Evolutionary conservation across 495 filamentous ascomycete genomes (phyloP).

Genomic region (Daldinia grandis): DNA sequence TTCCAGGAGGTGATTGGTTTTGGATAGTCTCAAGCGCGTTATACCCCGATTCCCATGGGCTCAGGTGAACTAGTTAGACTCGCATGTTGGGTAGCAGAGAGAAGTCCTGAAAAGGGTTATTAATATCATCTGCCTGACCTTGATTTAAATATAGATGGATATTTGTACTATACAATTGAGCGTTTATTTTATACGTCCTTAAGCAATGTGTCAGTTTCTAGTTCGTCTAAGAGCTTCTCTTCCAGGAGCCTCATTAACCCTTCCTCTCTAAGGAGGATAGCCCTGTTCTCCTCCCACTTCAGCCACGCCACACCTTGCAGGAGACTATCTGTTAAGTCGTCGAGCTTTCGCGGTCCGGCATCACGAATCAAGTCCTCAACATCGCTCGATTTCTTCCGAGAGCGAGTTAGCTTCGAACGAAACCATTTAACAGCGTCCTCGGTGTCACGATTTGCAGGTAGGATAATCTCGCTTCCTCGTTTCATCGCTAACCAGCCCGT

Average conservation of each 20-base stretch:
- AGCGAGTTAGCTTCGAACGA: slow-evolving; percentile 52
- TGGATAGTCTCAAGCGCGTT: slow-evolving; percentile 17
- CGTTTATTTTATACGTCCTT: slow-evolving; percentile 28
- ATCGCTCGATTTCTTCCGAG: slow-evolving; percentile 39
- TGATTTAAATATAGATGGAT: slow-evolving; percentile 31
- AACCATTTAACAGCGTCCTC: slow-evolving; percentile 55
- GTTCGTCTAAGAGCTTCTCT: slow-evolving; percentile 21
- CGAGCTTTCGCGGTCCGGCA: slow-evolving; percentile 68
- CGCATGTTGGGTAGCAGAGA: slow-evolving; percentile 18
- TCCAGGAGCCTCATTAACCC: slow-evolving; percentile 33
- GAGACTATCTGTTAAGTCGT: slow-evolving; percentile 91
- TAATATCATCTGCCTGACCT: slow-evolving; percentile 13
- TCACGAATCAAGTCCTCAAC: slow-evolving; percentile 25
- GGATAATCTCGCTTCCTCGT: slow-evolving; percentile 38
- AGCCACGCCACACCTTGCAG: slow-evolving; percentile 88
- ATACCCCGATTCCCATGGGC: slow-evolving; percentile 33
- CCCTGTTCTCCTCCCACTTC: slow-evolving; percentile 79
- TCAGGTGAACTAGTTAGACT: slow-evolving; percentile 13
- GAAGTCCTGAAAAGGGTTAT: slow-evolving; percentile 8
- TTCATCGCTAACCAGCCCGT: slow-evolving; percentile 59
- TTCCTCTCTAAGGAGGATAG: slow-evolving; percentile 52
- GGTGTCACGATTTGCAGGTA: slow-evolving; percentile 48
- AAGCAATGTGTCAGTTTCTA: not conserved
- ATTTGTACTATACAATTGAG: slow-evolving; percentile 38
- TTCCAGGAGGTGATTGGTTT: slow-evolving; percentile 13